Evolutionary conservation across 2,329 filamentous ascomycete species (phyloP), one percentile per base, ranked within the genome.

Genomic region (Trichophyton rubrum): DNA sequence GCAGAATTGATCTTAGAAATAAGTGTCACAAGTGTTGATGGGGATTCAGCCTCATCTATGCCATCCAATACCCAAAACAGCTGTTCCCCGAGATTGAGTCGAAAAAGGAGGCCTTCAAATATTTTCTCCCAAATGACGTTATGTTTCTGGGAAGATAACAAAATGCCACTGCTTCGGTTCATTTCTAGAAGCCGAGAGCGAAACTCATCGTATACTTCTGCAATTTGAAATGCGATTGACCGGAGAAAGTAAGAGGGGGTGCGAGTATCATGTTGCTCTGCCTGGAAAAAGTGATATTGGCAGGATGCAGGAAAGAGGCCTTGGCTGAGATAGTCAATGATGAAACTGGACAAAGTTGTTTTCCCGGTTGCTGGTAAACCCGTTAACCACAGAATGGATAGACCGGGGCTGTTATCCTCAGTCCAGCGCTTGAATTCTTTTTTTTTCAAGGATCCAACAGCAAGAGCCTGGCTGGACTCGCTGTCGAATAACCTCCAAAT

Each of bases 51-150:
- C 43, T 66, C 66, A 41, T 67, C 66, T 6, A 67, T 35, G 5
- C 56, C 66, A 61, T 67, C 65, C n/a, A 67, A 56, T 2, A 66
- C 62, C 66, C 66, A 67, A 27, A 66, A 40, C 2, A 58, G 60
- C 5, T 45, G 11, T 1, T 35, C 24, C 24, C 24, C 53, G 17
- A 64, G 56, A 3, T 60, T 59, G 8, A 60, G 47, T 17, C 38
- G 59, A 45, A 66, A 66, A 0, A 66, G 55, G 1, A 51, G 15
- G 7, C 56, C 58, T 17, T 61, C 56, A 30, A 64, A 67, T 3
- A 66, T 15, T 17, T 43, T 61, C 15, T 65, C 33, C 66, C 63
- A 67, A 17, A 67, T 63, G 27, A 58, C 38, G 45, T 60, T 22
- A 43, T 58, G 56, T n/a, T 59, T 27, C 24, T 27, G 24, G 24